phyloP scores from a whole-genome alignment of 768 basidiomycete genomes.

The Lactifluus volemus region DNA sequence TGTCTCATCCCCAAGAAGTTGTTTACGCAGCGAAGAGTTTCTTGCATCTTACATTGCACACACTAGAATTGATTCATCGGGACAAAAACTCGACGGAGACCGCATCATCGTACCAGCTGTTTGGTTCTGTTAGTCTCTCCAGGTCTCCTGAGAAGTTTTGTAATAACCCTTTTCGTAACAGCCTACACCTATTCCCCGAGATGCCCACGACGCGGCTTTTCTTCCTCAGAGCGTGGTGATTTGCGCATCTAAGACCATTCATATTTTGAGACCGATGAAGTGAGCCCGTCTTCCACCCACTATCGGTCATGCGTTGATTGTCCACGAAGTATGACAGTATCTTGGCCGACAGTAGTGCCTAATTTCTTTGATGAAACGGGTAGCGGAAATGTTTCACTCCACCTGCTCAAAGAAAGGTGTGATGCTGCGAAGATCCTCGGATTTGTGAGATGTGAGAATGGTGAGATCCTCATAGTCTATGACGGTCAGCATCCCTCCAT shows the following conservation, averaged over 20 bases:
- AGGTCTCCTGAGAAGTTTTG: not conserved
- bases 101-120: slow-evolving; percentile 44
- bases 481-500: slow-evolving; percentile 43
- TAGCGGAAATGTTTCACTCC: slow-evolving; percentile 30
- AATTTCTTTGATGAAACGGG: slow-evolving; percentile 39
- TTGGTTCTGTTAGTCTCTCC: slow-evolving; percentile 48
- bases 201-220: slow-evolving; percentile 51
- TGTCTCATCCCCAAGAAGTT: slow-evolving; percentile 34
- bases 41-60: slow-evolving; percentile 50
- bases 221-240: slow-evolving; percentile 58
- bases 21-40: slow-evolving; percentile 58
- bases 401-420: slow-evolving; percentile 48
- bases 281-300: slow-evolving; percentile 27
- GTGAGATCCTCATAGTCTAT: slow-evolving; percentile 63
- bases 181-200: slow-evolving; percentile 65
- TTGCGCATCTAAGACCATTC: slow-evolving; percentile 53
- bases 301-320: not conserved
- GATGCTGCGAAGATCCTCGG: slow-evolving; percentile 58
- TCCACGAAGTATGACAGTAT: slow-evolving; percentile 32
- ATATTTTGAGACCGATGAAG: slow-evolving; percentile 62
- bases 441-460: slow-evolving; percentile 42
- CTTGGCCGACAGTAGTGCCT: slow-evolving; percentile 44
- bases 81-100: slow-evolving; percentile 34
- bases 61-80: slow-evolving; percentile 46
- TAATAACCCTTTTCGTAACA: slow-evolving; percentile 23